Base-by-base conservation (phyloP, 164 flowering plant genomes). In the Amborella trichopoda region DNA sequence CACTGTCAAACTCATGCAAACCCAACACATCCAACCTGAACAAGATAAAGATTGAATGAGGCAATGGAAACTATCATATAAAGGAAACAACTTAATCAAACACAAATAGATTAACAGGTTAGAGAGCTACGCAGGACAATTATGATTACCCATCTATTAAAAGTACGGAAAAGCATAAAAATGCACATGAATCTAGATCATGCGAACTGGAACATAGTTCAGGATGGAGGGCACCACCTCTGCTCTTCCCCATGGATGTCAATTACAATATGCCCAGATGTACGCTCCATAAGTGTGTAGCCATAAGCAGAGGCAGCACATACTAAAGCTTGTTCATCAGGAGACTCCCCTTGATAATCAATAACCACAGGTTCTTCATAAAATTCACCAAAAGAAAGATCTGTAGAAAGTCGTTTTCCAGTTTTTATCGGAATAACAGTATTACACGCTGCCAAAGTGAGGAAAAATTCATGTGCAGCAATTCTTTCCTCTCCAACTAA, bases 281-380 rank as follows among this genome's bases (percentile, higher is more conserved):
- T 88, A n/a, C 96, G 79, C 68, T 88, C 94, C 59, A 62, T 72
- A 28, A 88, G 90, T 42, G 91, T 88, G 60, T 83, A 88, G 14
- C 91, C 96, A 75, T 88, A 88, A n/a, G 91, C 79, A 63, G 84
- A 74, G 23, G 96, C 96, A n/a, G 96, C 94, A 60, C 75, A 45
- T 52, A 84, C 96, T 49, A 88, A 62, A 25, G 96, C 96, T 65
- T 74, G 94, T 63, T 88, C 96, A 71, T 88, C 96, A 50, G 96
- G 96, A 56, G 96, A 88, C 67, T 88, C 96, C 48, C 96, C 96
- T 68, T 88, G 96, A 70, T 81, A 88, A 13, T 67, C 72, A 55
- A 88, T 73, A 32, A 75, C 54, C 52, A 43, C 70, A 13, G 16
- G 21, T 12, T 61, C 50, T 54, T 57, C 51, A 39, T 59, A 78